Evolutionary conservation across 176 grass and related monocot genomes (phyloP), one percentile per base, ranked within the genome.

Genomic region (Typha latifolia): DNA sequence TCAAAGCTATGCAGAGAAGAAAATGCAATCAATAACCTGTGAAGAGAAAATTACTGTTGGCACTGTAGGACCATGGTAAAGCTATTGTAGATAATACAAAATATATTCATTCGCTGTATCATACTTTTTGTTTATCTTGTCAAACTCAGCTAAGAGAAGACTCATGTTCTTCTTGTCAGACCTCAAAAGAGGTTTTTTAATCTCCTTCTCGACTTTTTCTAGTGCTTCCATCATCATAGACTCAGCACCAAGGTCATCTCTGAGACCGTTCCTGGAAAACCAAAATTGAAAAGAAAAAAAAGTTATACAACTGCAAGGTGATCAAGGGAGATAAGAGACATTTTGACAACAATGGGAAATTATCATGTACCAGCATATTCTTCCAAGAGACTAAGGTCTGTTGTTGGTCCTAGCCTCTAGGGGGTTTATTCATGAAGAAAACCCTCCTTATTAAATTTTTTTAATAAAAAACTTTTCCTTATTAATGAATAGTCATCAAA

Each of bases 81-180:
- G 12, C 4, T 13, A 52, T 21, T 2, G 5, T 52, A 53, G 5
- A 29, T 10, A 49, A 62, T 62, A 74, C 12, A 53, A 68, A 48
- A 61, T 50, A 66, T 23, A 59, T 82, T 67, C 19, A 21, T 55
- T 78, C 8, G 24, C 9, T n/a, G 9, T 62, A 15, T 21, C 85
- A 52, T 90, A 99, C 94, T 85, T 99, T 66, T 87, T 87, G 79
- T 90, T 94, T 48, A 99, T 84, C 84, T 90, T 85, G 9, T 94
- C 95, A 51, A 99, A 90, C 77, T 99, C 95, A 31, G 86, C 84
- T 67, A 72, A 7, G 5, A 99, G 89, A 21, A 82, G 62, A 66
- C 48, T 49, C 89, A 99, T 99, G 61, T 87, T 99, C 78, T 99
- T 99, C 80, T 90, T 94, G 81, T 99, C 95, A 14, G 63, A 77